Conservation (phyloP, 1,284 basidiomycete genomes). For the Cryptococcus sp. region DNA sequence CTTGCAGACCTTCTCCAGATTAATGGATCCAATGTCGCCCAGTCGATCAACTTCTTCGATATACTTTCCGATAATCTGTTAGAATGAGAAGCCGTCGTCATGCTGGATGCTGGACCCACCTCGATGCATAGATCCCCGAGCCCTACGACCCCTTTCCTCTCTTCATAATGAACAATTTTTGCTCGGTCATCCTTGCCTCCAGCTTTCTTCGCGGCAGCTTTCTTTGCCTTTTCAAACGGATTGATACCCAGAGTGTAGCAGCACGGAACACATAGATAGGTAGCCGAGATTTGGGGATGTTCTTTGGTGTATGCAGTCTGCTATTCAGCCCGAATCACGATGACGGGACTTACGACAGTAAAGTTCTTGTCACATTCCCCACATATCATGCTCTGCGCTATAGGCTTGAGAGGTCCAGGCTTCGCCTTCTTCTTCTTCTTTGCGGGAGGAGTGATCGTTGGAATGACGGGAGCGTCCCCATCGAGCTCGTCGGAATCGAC, state of each 20-base stretch:
- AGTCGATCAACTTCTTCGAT: conserved; percentile 88
- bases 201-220: conserved; percentile 56
- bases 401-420: conserved; percentile 55
- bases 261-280: conserved; percentile 74
- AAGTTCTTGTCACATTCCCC: conserved; percentile 78
- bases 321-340: neutral
- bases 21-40: conserved; percentile 76
- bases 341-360: conserved; percentile 66
- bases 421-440: conserved; percentile 17
- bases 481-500: conserved; percentile 68
- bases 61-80: conserved; percentile 72
- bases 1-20: conserved; percentile 75
- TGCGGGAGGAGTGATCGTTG: conserved; percentile 10
- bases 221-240: conserved; percentile 66
- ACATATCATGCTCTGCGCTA: conserved; percentile 78
- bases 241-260: conserved; percentile 68
- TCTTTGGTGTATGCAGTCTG: conserved; percentile 78
- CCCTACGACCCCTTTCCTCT: conserved; percentile 59
- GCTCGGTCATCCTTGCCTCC: conserved; percentile 36
- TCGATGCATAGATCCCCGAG: conserved; percentile 75
- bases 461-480: conserved; percentile 22
- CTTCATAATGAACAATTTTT: conserved; percentile 63
- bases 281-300: conserved; percentile 58
- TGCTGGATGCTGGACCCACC: conserved; percentile 47
- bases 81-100: conserved; percentile 1